Conservation (phyloP, 805 yeast species). For the Teunomyces funiuensis region DNA sequence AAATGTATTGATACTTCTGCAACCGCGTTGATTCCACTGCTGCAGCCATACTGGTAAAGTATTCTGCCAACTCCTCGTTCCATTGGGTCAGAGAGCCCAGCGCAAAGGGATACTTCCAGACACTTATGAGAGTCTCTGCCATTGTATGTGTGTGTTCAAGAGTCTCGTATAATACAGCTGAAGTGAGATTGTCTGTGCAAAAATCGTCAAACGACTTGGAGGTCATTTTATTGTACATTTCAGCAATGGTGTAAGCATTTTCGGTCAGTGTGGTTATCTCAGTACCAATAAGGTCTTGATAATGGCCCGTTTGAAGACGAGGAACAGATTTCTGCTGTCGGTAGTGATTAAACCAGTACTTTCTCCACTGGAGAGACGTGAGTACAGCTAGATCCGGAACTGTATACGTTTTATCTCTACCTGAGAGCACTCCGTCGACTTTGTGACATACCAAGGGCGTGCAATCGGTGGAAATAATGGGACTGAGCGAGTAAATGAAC, state of each 20-base stretch:
- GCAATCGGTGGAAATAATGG: neutral
- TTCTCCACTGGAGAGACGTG: constrained; percentile 18
- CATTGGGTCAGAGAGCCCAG: neutral
- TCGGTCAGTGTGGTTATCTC: neutral
- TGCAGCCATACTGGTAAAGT: neutral
- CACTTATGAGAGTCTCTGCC: neutral
- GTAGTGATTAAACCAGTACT: constrained; percentile 17
- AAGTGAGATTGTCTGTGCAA: neutral
- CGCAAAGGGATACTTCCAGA: neutral
- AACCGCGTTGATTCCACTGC: neutral
- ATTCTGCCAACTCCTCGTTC: neutral
- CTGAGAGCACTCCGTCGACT: neutral
- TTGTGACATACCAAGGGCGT: neutral
- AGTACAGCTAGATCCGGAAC: neutral
- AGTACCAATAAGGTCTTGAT: neutral
- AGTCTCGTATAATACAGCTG: neutral
- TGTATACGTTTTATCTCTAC: neutral
- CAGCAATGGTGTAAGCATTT: neutral
- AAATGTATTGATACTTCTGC: neutral
- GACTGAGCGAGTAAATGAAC: neutral
- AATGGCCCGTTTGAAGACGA: neutral
- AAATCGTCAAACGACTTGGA: neutral
- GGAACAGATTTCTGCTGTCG: neutral
- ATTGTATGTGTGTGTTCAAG: neutral
- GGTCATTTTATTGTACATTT: neutral